Conservation (phyloP, 352 stramenopile genomes). For the Hyaloperonospora arabidopsidis region DNA sequence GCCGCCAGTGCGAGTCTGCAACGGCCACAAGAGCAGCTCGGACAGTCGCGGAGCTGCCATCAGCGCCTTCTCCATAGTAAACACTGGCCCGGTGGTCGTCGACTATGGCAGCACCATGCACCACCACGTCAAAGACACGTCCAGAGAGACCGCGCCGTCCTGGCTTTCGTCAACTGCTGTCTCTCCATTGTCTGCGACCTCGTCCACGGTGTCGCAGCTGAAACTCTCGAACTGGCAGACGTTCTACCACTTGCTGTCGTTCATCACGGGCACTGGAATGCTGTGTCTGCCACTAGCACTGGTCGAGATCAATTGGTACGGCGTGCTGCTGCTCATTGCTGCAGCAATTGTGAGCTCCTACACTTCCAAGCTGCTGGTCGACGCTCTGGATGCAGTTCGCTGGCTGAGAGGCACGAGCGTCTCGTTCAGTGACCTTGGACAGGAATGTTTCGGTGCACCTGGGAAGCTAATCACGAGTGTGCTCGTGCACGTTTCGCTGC, state of each 20-base stretch:
- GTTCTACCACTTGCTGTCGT: conserved; percentile 64
- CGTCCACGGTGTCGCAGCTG: not conserved
- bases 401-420: conserved; percentile 57
- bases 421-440: conserved; percentile 63
- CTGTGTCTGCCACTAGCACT: conserved; percentile 63
- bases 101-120: conserved; percentile 17
- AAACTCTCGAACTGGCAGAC: conserved; percentile 56
- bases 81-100: conserved; percentile 1
- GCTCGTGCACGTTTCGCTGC: conserved; percentile 48
- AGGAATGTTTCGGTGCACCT: conserved; percentile 48
- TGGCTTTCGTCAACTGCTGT: conserved; percentile 15
- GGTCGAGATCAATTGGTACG: conserved; percentile 76
- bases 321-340: conserved; percentile 46
- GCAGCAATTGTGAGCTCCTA: conserved; percentile 48
- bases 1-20: conserved; percentile 15
- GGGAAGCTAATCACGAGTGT: conserved; percentile 36
- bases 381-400: conserved; percentile 59
- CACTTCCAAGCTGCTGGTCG: conserved; percentile 57
- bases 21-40: conserved; percentile 23
- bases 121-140: conserved; percentile 8
- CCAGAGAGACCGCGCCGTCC: conserved; percentile 3
- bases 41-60: conserved; percentile 19
- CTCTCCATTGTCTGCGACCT: conserved; percentile 7
- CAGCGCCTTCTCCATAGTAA: conserved; percentile 15
- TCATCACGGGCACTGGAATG: conserved; percentile 67